A percentile compares a stretch with the other conserved stretches of the same genome.
Conservation (phyloP, 2,329 filamentous ascomycete species). For the Aspergillus thermomutatus region DNA sequence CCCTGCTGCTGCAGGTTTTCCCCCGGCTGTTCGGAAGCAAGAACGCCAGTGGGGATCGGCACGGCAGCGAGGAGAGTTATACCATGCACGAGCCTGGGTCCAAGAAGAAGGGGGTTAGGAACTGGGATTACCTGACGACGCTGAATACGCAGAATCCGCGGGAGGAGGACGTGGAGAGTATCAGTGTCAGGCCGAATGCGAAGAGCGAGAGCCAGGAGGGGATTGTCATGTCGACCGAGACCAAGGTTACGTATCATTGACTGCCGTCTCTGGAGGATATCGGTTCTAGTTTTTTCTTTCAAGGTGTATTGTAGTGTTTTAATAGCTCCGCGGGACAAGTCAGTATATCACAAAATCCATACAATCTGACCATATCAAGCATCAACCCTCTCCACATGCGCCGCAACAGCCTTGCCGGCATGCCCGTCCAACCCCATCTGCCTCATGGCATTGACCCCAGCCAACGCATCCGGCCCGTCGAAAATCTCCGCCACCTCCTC, state of each 20-base stretch:
- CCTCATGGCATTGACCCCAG: slow-evolving; percentile 4
- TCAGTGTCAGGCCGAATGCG: not conserved
- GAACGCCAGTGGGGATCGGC: not conserved
- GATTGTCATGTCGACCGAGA: not conserved
- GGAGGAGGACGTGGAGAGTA: not conserved
- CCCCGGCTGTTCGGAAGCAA: slow-evolving; percentile 3
- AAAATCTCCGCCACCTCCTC: slow-evolving; percentile 16
- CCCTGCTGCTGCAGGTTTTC: slow-evolving; percentile 4
- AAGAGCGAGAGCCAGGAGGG: not conserved
- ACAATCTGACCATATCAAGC: too few relatives aligned
- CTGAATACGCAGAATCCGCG: not conserved
- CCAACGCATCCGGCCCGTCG: slow-evolving; percentile 3
- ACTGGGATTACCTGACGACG: slow-evolving; percentile 9
- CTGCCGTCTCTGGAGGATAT: too few relatives aligned
- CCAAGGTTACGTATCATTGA: not conserved
- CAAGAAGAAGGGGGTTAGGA: slow-evolving; percentile 4
- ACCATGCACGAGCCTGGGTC: not conserved
- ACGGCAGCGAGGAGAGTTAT: slow-evolving; percentile 2
- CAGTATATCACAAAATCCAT: too few relatives aligned
- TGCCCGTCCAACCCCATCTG: slow-evolving; percentile 7
- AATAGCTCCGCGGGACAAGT: too few relatives aligned
- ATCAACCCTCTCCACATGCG: slow-evolving; percentile 5
- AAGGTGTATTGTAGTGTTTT: too few relatives aligned
- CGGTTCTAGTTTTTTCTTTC: too few relatives aligned
- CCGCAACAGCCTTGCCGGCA: slow-evolving; percentile 4